Evolutionary conservation across 2,329 filamentous ascomycete species (phyloP).

Genomic region (Blastomyces parvus): DNA sequence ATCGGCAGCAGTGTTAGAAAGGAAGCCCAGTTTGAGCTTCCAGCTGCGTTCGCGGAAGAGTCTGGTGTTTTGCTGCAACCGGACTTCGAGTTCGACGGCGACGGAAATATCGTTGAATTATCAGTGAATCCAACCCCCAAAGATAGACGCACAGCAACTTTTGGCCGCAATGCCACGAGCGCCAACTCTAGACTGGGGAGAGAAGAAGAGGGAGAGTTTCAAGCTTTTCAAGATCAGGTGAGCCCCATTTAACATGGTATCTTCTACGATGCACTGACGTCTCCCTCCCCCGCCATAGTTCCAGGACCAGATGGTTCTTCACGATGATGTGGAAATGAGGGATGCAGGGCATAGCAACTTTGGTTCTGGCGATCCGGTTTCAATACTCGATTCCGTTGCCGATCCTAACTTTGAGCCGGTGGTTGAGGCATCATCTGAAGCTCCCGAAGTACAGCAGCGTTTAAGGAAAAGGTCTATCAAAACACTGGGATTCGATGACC

Average conservation of each 20-base stretch:
- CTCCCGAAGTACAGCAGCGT: conserved; percentile 20
- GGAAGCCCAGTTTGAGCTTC: conserved; percentile 22
- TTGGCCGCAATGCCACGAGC: conserved; percentile 25
- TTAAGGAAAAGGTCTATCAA: conserved; percentile 29
- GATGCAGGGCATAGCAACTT: conserved; percentile 7
- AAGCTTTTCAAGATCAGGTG: conserved; percentile 27
- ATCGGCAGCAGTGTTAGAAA: conserved; percentile 31
- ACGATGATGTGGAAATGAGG: conserved; percentile 24
- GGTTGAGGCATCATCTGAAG: conserved; percentile 12
- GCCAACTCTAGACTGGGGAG: conserved; percentile 33
- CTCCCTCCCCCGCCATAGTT: conserved; percentile 14
- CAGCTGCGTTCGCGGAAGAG: conserved; percentile 31
- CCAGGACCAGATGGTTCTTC: conserved; percentile 19
- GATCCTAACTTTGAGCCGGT: conserved; percentile 18
- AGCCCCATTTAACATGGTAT: conserved; percentile 18
- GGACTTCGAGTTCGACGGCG: conserved; percentile 53
- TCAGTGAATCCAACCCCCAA: conserved; percentile 11
- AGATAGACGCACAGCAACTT: conserved; percentile 15
- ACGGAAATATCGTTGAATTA: conserved; percentile 50
- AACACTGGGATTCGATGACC: conserved; percentile 39
- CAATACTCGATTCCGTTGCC: conserved; percentile 4
- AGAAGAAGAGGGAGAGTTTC: conserved; percentile 34
- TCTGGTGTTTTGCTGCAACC: conserved; percentile 41
- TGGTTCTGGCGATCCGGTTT: conserved; percentile 24
- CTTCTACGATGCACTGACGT: background rate